Base-by-base conservation (phyloP, 2,329 filamentous ascomycete species). In the Fusarium pseudoanthophilum region DNA sequence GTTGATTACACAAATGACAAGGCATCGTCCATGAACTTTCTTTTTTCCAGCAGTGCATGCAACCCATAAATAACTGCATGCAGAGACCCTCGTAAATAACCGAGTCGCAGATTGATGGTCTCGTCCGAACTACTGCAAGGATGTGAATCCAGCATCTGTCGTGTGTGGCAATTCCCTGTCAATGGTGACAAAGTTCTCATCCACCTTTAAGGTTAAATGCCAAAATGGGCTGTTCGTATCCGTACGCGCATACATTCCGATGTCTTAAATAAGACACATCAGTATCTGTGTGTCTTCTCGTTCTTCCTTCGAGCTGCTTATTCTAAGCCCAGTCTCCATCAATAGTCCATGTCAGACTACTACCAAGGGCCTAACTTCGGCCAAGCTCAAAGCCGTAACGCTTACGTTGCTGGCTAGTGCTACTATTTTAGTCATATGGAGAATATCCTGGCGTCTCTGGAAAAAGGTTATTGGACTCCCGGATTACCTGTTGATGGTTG, bases 351-450 rank as follows among this genome's bases (percentile, higher is more conserved):
- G 42, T 11, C 60, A 4, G 42, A 63, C 20, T 63, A 39, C 21
- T 60, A 48, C 15, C 53, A 63, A 26, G 53, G 60, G 24, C 60
- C 53, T 0, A 60, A 63, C 14, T 11, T 63, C 60, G 28, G 42
- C 53, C 36, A 45, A 63, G 60, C 36, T 63, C 5, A 63, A 60
- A 16, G 60, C 13, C 43, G 60, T 63, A 7, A 63, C 42, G 13
- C 34, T 63, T 48, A 8, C 24, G 6, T 36, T 63, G 4, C 53
- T 45, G 14, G 30, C 24, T 26, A 46, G 28, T 21, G 53, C 40
- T 14, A 32, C 60, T 26, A 32, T 60, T 40, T 32, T 60, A 20
- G 60, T 60, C 5, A 15, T 13, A 48, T 63, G 60, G 53, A 60
- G 53, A 36, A 60, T 63, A 60, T 60, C 53, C 26, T 60, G 53